Evolutionary conservation across 257 asterid genomes (phyloP).

Genomic region (Solanum raphanifolium): DNA sequence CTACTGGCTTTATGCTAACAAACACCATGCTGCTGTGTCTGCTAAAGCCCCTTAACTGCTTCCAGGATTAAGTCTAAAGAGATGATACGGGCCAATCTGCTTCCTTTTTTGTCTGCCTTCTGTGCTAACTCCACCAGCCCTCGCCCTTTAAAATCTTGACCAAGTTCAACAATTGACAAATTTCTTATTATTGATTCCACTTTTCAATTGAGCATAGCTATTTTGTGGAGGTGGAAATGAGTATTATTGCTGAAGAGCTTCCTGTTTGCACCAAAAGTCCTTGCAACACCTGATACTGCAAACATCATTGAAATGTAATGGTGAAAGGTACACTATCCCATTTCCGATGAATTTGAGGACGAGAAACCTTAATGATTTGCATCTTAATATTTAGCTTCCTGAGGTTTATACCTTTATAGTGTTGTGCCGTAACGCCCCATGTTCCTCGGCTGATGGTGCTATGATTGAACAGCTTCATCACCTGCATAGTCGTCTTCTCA

Average conservation of each 20-base stretch:
- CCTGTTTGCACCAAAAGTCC: background rate
- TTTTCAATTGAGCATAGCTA: background rate
- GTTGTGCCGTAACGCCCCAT: background rate
- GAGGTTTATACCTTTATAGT: background rate
- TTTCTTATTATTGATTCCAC: background rate
- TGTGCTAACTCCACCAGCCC: background rate
- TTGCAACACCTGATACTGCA: background rate
- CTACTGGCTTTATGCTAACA: background rate
- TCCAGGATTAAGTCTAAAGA: background rate
- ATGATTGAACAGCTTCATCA: background rate
- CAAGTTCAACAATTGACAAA: background rate
- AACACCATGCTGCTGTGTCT: background rate
- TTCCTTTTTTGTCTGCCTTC: background rate
- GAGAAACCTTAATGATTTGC: background rate
- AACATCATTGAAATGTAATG: background rate
- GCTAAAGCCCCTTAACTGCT: background rate
- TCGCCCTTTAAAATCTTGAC: background rate
- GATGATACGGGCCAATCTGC: background rate
- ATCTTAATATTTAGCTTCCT: background rate
- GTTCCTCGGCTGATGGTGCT: background rate
- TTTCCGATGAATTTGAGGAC: background rate
- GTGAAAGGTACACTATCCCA: background rate
- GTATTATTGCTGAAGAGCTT: background rate
- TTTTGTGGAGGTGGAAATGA: background rate
- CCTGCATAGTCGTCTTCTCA: background rate